Percentiles rank a stretch among this genome's conserved stretches.
Evolutionary conservation across 1,284 basidiomycete genomes (phyloP).

Genomic region (Austropuccinia psidii): DNA sequence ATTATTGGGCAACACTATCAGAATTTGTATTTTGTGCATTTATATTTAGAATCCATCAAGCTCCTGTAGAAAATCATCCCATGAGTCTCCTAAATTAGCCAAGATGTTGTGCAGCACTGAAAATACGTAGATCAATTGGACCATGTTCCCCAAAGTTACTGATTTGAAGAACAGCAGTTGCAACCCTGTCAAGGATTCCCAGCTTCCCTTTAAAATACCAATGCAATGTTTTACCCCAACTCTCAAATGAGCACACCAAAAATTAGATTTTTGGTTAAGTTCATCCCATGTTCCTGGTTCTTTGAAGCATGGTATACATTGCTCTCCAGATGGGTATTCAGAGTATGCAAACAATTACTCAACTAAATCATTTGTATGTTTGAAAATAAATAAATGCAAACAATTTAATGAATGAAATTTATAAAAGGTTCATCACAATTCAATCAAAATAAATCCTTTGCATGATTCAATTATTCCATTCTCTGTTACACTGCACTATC

Average conservation of each 20-base stretch:
- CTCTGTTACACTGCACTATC: not conserved
- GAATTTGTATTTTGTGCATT: too few relatives aligned
- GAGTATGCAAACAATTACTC: constrained; percentile 9
- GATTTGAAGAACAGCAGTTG: not conserved
- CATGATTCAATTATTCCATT: not conserved
- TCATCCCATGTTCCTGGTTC: not conserved
- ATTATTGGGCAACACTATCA: too few relatives aligned
- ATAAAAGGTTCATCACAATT: not conserved
- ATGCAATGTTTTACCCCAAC: constrained; percentile 5
- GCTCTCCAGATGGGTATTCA: not conserved
- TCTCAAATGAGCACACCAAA: not conserved
- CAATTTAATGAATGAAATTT: too few relatives aligned
- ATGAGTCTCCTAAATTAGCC: not conserved
- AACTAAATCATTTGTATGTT: too few relatives aligned
- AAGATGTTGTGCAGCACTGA: not conserved
- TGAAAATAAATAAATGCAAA: too few relatives aligned
- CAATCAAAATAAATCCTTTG: not conserved
- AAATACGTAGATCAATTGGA: not conserved
- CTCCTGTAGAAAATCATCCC: too few relatives aligned
- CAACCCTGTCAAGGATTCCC: not conserved
- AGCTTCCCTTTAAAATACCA: constrained; percentile 13
- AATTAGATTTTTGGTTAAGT: constrained; percentile 1
- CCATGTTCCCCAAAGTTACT: not conserved
- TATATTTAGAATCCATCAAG: too few relatives aligned
- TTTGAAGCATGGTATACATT: constrained; percentile 1